Conservation (phyloP, 169 alveolate genomes). For the Neospora caninum region DNA sequence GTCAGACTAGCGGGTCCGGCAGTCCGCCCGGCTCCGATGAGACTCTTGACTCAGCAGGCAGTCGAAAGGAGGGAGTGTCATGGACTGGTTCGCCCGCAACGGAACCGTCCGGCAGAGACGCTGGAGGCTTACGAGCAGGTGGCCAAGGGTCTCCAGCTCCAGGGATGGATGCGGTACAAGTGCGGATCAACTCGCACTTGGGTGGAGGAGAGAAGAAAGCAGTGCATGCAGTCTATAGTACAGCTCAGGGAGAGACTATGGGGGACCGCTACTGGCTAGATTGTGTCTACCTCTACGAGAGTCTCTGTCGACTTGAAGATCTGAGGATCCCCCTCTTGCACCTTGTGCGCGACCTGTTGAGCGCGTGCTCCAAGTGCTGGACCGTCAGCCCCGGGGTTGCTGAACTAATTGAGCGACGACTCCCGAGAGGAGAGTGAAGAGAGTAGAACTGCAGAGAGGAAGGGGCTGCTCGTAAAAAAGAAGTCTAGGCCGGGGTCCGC, state of each 20-base stretch:
- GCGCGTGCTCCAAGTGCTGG: constrained; percentile 36
- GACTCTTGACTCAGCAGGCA: background rate
- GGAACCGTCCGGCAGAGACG: too few species aligned
- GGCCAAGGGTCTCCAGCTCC: background rate
- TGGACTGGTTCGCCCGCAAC: too few species aligned
- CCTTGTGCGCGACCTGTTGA: background rate
- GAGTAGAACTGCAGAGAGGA: background rate
- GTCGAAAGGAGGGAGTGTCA: too few species aligned
- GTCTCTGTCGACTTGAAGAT: background rate
- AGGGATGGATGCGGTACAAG: background rate
- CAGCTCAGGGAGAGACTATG: background rate
- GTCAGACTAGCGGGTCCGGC: too few species aligned
- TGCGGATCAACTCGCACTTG: background rate
- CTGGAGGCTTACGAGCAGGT: background rate
- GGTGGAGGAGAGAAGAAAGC: background rate
- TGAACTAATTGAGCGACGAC: background rate
- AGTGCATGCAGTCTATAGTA: background rate
- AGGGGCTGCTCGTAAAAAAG: background rate
- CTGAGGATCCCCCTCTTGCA: constrained; percentile 15
- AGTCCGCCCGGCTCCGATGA: background rate
- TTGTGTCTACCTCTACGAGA: constrained; percentile 12
- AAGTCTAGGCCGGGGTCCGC: too few species aligned
- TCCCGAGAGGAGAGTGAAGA: background rate
- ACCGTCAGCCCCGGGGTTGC: constrained; percentile 28
- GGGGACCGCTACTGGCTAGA: constrained; percentile 31